These are phyloP conservation scores for Lathyrus sativus DNA, from an alignment of 306 rosid genomes.

Conservation along the genomic window DNA sequence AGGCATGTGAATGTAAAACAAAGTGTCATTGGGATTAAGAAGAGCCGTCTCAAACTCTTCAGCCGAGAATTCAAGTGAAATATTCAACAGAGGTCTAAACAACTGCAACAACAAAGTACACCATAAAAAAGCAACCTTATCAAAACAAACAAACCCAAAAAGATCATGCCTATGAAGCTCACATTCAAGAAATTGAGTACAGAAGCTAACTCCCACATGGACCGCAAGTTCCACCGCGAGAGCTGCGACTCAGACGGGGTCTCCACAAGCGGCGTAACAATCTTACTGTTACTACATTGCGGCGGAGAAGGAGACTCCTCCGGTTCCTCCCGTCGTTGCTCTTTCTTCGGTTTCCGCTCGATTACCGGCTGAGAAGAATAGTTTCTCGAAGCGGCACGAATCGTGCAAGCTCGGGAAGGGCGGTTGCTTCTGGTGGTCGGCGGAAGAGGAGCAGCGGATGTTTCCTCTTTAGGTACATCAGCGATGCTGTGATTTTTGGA, in stretches of 20 bases:
- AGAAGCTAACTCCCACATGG: constrained; percentile 98
- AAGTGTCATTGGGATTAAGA: constrained; percentile 83
- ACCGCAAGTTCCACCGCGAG: constrained; percentile 86
- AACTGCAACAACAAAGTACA: constrained; percentile 51
- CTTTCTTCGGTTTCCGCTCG: constrained; percentile 54
- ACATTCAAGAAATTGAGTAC: constrained; percentile 90
- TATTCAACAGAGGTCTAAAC: constrained; percentile 85
- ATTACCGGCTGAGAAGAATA: constrained; percentile 46
- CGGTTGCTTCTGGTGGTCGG: constrained; percentile 68
- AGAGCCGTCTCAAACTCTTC: constrained; percentile 98
- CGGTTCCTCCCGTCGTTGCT: constrained; percentile 36
- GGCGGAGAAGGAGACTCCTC: constrained; percentile 47
- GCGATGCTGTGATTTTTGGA: constrained; percentile 42
- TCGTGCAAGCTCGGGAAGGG: constrained; percentile 93
- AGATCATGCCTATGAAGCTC: constrained; percentile 55
- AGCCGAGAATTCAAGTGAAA: constrained; percentile 76
- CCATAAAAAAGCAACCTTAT: constrained; percentile 41
- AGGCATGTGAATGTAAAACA: constrained; percentile 95
- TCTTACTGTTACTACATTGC: constrained; percentile 85
- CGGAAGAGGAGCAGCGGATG: constrained; percentile 39
- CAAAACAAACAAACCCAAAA: constrained; percentile 28
- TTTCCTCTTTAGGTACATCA: constrained; percentile 49
- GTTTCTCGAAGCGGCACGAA: constrained; percentile 79
- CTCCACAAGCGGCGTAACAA: constrained; percentile 75
- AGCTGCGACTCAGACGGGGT: constrained; percentile 77